Evolutionary conservation across 2,329 filamentous ascomycete genomes (phyloP).

Genomic region (Calonectria pseudoturangicola): DNA sequence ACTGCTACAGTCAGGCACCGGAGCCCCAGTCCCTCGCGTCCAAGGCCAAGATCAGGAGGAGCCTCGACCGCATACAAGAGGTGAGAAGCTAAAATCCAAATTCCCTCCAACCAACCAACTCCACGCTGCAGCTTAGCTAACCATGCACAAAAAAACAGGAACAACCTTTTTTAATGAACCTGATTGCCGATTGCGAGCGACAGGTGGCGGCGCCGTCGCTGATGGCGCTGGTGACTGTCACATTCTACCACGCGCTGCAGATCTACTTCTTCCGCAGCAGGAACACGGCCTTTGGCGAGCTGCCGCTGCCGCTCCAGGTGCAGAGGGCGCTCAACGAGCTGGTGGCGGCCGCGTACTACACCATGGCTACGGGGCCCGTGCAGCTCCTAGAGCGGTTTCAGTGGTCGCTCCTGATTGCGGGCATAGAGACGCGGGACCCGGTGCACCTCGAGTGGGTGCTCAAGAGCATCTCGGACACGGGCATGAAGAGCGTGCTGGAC

Average conservation of each 20-base stretch:
- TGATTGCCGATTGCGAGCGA: slow-evolving; percentile 15
- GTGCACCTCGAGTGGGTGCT: slow-evolving; percentile 48
- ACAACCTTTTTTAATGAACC: slow-evolving; percentile 26
- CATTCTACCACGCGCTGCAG: slow-evolving; percentile 34
- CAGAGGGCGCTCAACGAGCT: slow-evolving; percentile 25
- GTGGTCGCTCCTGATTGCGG: slow-evolving; percentile 44
- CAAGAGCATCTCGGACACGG: slow-evolving; percentile 47
- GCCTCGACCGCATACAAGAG: slow-evolving; percentile 34
- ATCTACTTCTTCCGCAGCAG: slow-evolving; percentile 34
- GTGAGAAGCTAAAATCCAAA: not conserved
- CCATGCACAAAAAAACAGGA: slow-evolving; percentile 1
- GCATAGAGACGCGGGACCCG: slow-evolving; percentile 46
- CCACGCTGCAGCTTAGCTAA: not conserved
- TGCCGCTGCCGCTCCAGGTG: slow-evolving; percentile 13
- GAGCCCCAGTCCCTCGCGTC: slow-evolving; percentile 6
- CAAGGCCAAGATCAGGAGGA: slow-evolving; percentile 25
- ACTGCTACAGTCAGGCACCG: slow-evolving; percentile 33
- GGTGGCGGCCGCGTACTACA: slow-evolving; percentile 33
- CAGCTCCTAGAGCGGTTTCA: slow-evolving; percentile 41
- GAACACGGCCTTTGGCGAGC: slow-evolving; percentile 13
- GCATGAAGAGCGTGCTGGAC: slow-evolving; percentile 42
- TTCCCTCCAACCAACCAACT: not conserved
- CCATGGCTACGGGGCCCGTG: slow-evolving; percentile 33
- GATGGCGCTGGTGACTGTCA: slow-evolving; percentile 39
- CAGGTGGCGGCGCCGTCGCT: slow-evolving; percentile 18